phyloP scores from a whole-genome alignment of 192 early-diverging fungal genomes.

The Lobulomyces angularis region DNA sequence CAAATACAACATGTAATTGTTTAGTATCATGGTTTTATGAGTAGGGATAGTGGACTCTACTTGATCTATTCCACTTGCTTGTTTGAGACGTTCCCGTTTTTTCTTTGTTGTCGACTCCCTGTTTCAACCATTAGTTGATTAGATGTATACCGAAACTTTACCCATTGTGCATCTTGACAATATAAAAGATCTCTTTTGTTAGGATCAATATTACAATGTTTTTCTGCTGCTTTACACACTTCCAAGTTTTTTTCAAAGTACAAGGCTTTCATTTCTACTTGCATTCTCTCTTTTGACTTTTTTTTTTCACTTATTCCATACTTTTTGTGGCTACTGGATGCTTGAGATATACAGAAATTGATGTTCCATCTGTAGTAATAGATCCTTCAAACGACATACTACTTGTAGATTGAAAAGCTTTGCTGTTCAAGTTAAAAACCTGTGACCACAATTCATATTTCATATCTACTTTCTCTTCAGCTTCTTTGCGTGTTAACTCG shows the following conservation, averaged over 20 bases:
- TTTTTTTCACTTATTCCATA: too few species aligned
- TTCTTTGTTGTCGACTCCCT: neutral
- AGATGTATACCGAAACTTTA: constrained; percentile 4
- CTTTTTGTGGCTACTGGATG: neutral
- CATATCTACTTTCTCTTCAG: too few species aligned
- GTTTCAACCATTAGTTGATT: constrained; percentile 10
- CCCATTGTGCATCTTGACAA: constrained; percentile 1
- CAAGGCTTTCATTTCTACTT: too few species aligned
- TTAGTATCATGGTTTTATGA: too few species aligned
- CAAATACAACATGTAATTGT: too few species aligned
- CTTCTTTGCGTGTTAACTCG: too few species aligned
- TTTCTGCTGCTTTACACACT: neutral
- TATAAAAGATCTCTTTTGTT: constrained; percentile 9
- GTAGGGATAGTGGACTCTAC: too few species aligned
- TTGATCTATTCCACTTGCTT: too few species aligned
- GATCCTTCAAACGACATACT: constrained; percentile 4
- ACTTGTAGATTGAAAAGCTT: neutral
- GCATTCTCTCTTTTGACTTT: too few species aligned
- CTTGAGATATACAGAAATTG: constrained; percentile 6
- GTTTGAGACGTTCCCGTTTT: too few species aligned
- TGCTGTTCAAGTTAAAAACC: constrained; percentile 4
- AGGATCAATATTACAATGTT: constrained; percentile 5
- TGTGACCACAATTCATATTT: constrained; percentile 6
- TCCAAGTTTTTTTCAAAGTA: constrained; percentile 7
- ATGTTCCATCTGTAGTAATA: constrained; percentile 8